These are phyloP conservation scores for Exophiala phaeomuriformis DNA, from an alignment of 2,329 filamentous ascomycete species.

Conservation along the genomic window DNA sequence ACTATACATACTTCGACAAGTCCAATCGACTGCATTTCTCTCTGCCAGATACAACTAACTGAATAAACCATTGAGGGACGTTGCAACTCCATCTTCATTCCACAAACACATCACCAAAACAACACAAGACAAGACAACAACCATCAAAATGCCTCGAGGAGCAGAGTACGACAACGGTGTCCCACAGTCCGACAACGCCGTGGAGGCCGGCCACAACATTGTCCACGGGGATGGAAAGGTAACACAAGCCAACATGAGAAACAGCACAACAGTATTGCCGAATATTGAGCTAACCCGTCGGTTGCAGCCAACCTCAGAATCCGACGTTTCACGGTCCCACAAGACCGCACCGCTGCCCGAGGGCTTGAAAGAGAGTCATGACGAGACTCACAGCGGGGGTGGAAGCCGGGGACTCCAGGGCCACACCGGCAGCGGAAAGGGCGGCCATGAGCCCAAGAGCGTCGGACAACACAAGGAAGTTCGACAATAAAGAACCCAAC, in stretches of 20 bases:
- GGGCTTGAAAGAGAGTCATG: conserved; percentile 28
- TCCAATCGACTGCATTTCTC: too few species aligned
- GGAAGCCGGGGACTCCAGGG: conserved; percentile 22
- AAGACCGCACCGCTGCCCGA: conserved; percentile 35
- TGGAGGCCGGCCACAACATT: conserved; percentile 32
- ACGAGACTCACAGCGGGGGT: conserved; percentile 25
- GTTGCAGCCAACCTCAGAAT: conserved; percentile 14
- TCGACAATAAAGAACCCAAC: too few species aligned
- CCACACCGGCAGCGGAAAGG: conserved; percentile 33
- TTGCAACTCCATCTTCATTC: neutral
- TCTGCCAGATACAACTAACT: too few species aligned
- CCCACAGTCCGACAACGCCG: conserved; percentile 36
- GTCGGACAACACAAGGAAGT: conserved; percentile 33
- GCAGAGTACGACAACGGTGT: conserved; percentile 34
- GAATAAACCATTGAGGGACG: too few species aligned
- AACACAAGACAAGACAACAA: neutral
- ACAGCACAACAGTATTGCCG: too few species aligned
- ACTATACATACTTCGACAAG: too few species aligned
- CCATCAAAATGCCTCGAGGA: conserved; percentile 35
- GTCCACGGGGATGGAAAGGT: conserved; percentile 33
- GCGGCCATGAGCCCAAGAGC: conserved; percentile 33
- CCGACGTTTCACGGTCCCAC: conserved; percentile 29
- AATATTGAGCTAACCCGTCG: too few species aligned
- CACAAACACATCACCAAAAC: neutral
- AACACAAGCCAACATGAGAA: too few species aligned